Percentiles rank a stretch among this genome's conserved stretches.
Conservation (phyloP, 805 yeast genomes). For the Barnettozyma populi region DNA sequence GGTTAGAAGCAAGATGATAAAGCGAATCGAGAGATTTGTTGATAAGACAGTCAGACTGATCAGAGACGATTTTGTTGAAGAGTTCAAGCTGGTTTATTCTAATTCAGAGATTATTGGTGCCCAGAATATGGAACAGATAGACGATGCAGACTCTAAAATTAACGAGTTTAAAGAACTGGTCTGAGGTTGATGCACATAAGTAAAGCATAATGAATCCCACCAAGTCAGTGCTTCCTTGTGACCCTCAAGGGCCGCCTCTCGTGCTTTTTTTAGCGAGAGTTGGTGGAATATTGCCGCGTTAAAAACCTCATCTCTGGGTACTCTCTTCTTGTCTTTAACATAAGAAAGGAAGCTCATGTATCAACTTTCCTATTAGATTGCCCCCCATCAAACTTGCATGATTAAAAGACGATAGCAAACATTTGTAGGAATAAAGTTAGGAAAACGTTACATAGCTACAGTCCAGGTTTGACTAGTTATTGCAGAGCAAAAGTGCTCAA, state of each 20-base stretch:
- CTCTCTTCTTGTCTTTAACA: conserved; percentile 17
- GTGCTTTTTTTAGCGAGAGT: conserved; percentile 38
- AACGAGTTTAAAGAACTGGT: conserved; percentile 11
- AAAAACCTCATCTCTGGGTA: conserved; percentile 27
- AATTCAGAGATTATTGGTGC: not conserved
- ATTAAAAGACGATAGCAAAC: no score
- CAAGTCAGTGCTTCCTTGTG: conserved; percentile 31
- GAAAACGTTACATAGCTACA: no score
- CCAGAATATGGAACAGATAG: conserved; percentile 3
- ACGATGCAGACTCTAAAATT: conserved; percentile 10
- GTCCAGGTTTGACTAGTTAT: no score
- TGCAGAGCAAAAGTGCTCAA: no score
- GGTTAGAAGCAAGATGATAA: not conserved
- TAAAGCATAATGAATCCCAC: not conserved
- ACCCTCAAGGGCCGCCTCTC: conserved; percentile 38
- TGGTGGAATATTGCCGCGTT: conserved; percentile 38
- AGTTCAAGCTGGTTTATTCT: not conserved
- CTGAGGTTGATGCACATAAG: not conserved
- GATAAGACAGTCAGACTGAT: not conserved
- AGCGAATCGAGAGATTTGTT: not conserved
- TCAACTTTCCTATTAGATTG: no score
- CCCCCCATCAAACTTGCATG: no score
- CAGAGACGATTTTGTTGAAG: not conserved
- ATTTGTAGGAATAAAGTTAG: no score
- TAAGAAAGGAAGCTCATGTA: conserved; percentile 40